Base-by-base conservation (phyloP, 345 rosid species). In the Ceriops tagal region DNA sequence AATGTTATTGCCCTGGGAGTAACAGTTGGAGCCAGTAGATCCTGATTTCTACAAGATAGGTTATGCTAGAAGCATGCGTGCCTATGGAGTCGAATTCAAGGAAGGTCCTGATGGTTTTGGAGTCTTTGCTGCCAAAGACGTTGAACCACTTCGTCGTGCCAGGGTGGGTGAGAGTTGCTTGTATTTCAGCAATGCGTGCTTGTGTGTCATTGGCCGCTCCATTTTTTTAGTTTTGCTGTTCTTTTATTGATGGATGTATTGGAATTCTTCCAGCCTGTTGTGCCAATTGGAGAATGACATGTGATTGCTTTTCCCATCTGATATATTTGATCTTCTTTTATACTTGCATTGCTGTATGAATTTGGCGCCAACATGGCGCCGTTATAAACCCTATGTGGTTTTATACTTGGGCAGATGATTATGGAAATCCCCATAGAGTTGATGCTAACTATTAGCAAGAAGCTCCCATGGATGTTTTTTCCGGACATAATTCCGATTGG, bases 401-500 rank as follows among this genome's bases (percentile, higher is more conserved):
- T 53, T 74, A 28, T 46, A 58, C 62, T 76, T 71, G 71, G 39
- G 61, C 84, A 93, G 98, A 66, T 91, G 70, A 85, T 89, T 73
- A 91, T 93, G 98, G 97, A 93, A 86, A 91, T 93, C 80, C 98
- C 98, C 31, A 66, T 88, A 52, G 97, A 93, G 77, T 76, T 89
- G 82, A 91, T 93, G 96, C 72, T 93, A 58, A 93, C 97, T 20
- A 76, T 93, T 59, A 88, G 98, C 71, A 80, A 91, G 71, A 88
- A 91, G 79, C 89, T 69, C 39, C 96, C 98, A 28, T 93, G 96
- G 98, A 91, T 91, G 98, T 93, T 93, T 82, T 93, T 93, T 78
- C 98, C 98, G 1, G 96, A 93, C 75, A 80, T 85, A 74, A 82
- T 93, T 10, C 98, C 97, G 1, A 61, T 93, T 20, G 97, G 97